Evolutionary conservation across 169 alveolate species (phyloP).

Genomic region (Plasmodium inui): DNA sequence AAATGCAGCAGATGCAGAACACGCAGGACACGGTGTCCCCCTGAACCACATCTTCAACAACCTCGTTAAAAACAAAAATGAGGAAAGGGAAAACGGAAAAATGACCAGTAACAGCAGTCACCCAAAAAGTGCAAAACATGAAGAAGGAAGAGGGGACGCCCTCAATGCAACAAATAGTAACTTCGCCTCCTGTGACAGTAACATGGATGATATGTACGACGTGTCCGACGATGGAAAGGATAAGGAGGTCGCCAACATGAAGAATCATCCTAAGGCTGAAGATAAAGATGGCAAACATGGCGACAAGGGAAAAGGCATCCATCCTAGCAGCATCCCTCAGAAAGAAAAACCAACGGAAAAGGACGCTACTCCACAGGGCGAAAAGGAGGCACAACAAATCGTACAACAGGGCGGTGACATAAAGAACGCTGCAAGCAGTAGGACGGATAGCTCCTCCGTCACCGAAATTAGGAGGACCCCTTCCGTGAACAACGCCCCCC

Average conservation of each 20-base stretch:
- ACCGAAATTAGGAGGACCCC: not conserved
- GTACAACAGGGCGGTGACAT: not conserved
- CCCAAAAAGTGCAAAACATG: not conserved
- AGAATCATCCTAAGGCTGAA: not conserved
- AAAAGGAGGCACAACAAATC: not conserved
- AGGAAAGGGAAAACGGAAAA: not conserved
- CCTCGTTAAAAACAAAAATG: not conserved
- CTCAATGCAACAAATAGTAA: not conserved
- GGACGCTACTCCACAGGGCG: not conserved
- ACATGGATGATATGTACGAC: slow-evolving; percentile 57
- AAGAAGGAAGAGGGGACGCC: not conserved
- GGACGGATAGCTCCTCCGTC: not conserved
- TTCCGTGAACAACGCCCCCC: not conserved
- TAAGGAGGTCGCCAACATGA: not conserved
- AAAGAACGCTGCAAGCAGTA: not conserved
- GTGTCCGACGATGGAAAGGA: slow-evolving; percentile 54
- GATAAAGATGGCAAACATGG: not conserved
- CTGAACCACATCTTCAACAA: not conserved
- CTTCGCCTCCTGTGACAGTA: slow-evolving; percentile 41
- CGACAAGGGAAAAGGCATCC: not conserved
- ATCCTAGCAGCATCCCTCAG: not conserved
- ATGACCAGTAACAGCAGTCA: not conserved
- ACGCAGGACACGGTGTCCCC: not conserved
- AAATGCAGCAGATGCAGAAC: not conserved
- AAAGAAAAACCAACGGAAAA: slow-evolving; percentile 4